Evolutionary conservation across 148 eudicot species (phyloP).

Genomic region (Amaranthus cruentus): DNA sequence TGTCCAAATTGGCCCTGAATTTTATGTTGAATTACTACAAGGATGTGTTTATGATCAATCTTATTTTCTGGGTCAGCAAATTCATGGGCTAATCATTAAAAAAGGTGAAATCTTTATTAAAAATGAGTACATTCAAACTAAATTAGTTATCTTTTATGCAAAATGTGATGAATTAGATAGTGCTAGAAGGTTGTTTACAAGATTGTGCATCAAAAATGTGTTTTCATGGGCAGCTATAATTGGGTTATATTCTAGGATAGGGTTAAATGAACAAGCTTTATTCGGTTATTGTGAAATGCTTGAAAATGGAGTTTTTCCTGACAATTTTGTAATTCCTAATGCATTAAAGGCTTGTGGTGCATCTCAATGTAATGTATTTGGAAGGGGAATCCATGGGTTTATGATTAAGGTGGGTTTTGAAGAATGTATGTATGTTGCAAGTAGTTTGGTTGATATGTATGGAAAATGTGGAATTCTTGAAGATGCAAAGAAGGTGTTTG

Average conservation of each 20-base stretch:
- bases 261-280: conserved; percentile 32
- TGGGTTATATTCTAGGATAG: conserved; percentile 40
- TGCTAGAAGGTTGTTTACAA: conserved; percentile 28
- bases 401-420: conserved; percentile 39
- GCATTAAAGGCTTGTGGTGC: conserved; percentile 60
- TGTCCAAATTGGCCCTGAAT: conserved; percentile 32
- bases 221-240: conserved; percentile 59
- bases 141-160: conserved; percentile 51
- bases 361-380: conserved; percentile 25
- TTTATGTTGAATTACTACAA: conserved; percentile 47
- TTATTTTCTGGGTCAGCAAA: conserved; percentile 43
- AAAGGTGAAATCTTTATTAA: conserved; percentile 34
- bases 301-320: conserved; percentile 38
- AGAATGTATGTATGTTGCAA: conserved; percentile 47
- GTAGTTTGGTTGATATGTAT: conserved; percentile 63
- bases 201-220: conserved; percentile 26
- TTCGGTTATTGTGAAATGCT: conserved; percentile 34
- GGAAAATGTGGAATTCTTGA: conserved; percentile 49
- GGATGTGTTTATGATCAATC: conserved; percentile 38
- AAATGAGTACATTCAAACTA: conserved; percentile 51
- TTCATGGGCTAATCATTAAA: conserved; percentile 47
- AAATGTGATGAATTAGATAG: conserved; percentile 42
- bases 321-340: conserved; percentile 42
- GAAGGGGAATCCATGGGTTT: conserved; percentile 52
- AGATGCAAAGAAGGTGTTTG: conserved; percentile 42